Base-by-base conservation (phyloP, 805 yeast species). In the Suhomyces emberorum region DNA sequence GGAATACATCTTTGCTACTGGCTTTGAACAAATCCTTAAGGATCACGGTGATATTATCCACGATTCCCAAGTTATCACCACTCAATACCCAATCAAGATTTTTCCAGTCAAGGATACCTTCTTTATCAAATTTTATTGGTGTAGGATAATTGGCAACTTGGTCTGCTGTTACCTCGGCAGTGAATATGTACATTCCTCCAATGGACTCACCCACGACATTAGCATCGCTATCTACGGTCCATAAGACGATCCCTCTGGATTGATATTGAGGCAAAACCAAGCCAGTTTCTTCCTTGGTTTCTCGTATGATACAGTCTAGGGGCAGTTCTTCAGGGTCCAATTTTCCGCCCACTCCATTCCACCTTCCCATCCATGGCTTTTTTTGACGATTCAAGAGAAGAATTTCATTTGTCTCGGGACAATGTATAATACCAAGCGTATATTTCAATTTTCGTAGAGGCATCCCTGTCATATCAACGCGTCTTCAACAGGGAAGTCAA, bases 341-440 rank as follows among this genome's bases (percentile, higher is more conserved):
- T 39, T 69, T 68, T 4, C 74, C 74, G 7, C 73, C 73, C 9
- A 69, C 71, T 9, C 73, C 74, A 44, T 69, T 68, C 73, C 73
- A 69, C 32, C 63, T 49, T 11, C 74, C 74, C 72, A 68, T 69
- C 69, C 71, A 66, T 1, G 74, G 74, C 8, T 58, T 49, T 38
- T 69, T 69, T 38, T 63, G 59, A 16, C 74, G 49, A 37, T 69
- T 69, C 14, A 69, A 48, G 6, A 69, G 46, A 9, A 68, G 59
- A 12, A 66, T 47, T 28, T 61, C 49, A 24, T 52, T 42, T 15
- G 59, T 52, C 30, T 59, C 68, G 2, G 42, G 40, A 39, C 68
- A 62, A 31, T 53, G 42, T 12, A 54, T 41, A 35, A 55, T 51
- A n/a, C 61, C 61, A 7, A 55, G 39, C 12, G 61, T 55, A 39